Evolutionary conservation across 352 stramenopile species (phyloP), one percentile per base, ranked within the genome.

Genomic region (Pythium periplocum): DNA sequence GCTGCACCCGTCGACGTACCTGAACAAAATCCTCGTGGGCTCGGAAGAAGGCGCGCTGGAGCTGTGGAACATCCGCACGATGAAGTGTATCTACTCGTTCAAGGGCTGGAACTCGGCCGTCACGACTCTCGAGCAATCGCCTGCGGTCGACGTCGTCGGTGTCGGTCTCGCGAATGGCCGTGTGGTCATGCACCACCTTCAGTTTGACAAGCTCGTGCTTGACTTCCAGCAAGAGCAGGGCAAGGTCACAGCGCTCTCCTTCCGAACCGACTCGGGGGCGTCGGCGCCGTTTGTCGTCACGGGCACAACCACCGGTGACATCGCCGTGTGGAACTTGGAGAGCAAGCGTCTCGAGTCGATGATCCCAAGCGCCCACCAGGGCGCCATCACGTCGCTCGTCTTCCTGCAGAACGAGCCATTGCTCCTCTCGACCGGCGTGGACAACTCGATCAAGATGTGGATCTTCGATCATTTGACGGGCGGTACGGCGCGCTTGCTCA

Each of bases 401-500:
- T 97, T 97, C 60, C 63, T 97, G 41, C 73, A 83, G 2, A 87
- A 93, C 51, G 89, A 98, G 57, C 86, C 91, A 1, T 59, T 97
- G 31, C 54, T 98, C 51, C 62, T 98, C 11, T 96, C 82, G 2
- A 78, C 78, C 1, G 86, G 89, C 26, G 68, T 64, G 4, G 92
- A 98, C 71, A 98, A 98, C 66, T 75, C 83, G 31, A 80, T 98
- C 55, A 96, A 96, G 58, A 73, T 96, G 62, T 98, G 90, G 92
- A 95, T 98, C 47, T 97, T 98, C 38, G 93, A 98, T 68, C 69
- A 89, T 33, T 57, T 93, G 6, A 87, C 96, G 39, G 76, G 75
- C 31, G 68, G 76, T 31, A 83, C 69, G 6, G 83, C 87, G 30
- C 85, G 90, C 12, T 65, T 97, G n/a, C 78, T 98, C 36, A 94